phyloP scores from a whole-genome alignment of 202 grass and related monocot genomes.

The Bolboschoenoplectus hybrid region DNA sequence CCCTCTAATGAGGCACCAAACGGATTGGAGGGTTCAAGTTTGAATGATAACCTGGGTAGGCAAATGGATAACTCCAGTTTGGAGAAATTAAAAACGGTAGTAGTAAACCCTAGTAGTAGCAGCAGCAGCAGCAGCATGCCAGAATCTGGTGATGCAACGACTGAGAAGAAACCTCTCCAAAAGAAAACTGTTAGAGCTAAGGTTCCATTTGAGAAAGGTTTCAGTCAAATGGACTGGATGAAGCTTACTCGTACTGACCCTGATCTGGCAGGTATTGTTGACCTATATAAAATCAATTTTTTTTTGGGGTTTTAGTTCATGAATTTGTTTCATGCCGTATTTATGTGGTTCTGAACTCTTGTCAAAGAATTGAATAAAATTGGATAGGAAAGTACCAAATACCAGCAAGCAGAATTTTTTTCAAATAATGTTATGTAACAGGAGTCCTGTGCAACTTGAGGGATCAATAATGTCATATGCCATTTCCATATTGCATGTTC shows the following conservation, averaged over 20 bases:
- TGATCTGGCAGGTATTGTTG: conserved; percentile 74
- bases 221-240: conserved; percentile 92
- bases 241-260: conserved; percentile 80
- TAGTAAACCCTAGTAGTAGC: conserved; percentile 36
- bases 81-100: conserved; percentile 21
- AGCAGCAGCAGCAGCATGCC: conserved; percentile 12
- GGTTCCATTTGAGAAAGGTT: conserved; percentile 89
- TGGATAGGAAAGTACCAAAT: neutral
- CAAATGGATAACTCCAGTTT: neutral
- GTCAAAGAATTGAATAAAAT: neutral
- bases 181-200: conserved; percentile 73
- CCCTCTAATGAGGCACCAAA: conserved; percentile 12
- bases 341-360: neutral
- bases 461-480: neutral
- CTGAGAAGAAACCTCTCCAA: conserved; percentile 48
- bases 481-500: neutral
- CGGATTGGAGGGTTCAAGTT: conserved; percentile 26
- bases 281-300: conserved; percentile 8
- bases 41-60: conserved; percentile 38
- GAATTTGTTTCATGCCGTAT: neutral
- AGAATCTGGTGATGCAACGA: conserved; percentile 30
- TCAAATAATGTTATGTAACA: neutral
- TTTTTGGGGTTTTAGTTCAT: neutral
- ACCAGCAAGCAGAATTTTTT: neutral
- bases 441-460: neutral